Evolutionary conservation across 768 basidiomycete genomes (phyloP), one percentile per base, ranked within the genome.

Genomic region (Goffeauzyma gilvescens): DNA sequence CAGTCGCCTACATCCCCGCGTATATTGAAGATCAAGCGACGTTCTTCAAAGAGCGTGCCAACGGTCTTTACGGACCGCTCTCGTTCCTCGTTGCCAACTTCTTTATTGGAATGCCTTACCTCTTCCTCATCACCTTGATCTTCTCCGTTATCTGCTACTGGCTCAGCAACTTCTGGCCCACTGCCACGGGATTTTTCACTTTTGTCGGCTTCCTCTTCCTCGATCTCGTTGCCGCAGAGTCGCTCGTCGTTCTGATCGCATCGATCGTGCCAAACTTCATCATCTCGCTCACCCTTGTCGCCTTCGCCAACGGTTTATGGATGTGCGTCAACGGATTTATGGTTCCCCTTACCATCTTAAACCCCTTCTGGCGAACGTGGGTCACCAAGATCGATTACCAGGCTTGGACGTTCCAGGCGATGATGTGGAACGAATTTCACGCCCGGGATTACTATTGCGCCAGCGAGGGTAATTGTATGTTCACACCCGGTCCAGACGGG

Each of bases 121-220:
- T 41, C 9, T 41, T 41, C 30, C 12, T 41, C 40, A 41, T 41
- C 40, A 28, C 32, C 26, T 32, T 20, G 14, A 10, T 41, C 3
- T 41, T 41, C 40, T 41, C 40, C 40, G 40, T 41, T 9, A 32
- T 41, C 40, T 25, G 27, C n/a, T 41, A 41, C 26, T 41, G 40
- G 40, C 12, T 41, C 13, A 20, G n/a, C 15, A 23, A 23, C 30
- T 32, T 41, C 26, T 32, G 28, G 30, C 40, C 40, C 12, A 32
- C 25, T 15, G 40, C 40, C 4, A 41, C 28, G 26, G 28, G 30
- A n/a, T 41, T 41, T 21, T 41, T 12, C 10, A 30, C 28, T 3
- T 41, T 41, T 41, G 40, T 41, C 26, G 40, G 40, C 15, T 41
- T 41, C 7, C 28, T 41, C 12, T 30, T 41, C 22, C 30, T 41